Evolutionary conservation across 768 basidiomycete species (phyloP).

Genomic region (Boletus subparvulus): DNA sequence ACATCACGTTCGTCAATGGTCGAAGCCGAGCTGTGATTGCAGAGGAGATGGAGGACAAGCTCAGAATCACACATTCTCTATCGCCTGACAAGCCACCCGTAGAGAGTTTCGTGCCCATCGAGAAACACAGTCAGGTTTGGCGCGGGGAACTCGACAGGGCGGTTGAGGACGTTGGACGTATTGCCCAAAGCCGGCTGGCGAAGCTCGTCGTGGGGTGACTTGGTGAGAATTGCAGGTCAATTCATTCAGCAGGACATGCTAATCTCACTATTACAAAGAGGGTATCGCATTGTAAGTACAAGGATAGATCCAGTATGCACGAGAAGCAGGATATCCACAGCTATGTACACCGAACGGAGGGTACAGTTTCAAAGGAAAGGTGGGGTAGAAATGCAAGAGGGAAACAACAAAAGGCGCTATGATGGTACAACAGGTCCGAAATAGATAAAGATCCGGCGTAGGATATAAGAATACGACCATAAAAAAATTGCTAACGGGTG

Average conservation of each 20-base stretch:
- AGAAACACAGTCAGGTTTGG: conserved; percentile 53
- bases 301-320: neutral
- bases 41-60: conserved; percentile 73
- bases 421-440: conserved; percentile 29
- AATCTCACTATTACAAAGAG: neutral
- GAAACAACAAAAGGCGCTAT: neutral
- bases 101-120: conserved; percentile 38
- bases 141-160: conserved; percentile 67
- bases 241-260: neutral
- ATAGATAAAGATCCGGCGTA: conserved; percentile 17
- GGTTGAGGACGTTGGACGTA: conserved; percentile 67
- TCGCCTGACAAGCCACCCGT: conserved; percentile 38
- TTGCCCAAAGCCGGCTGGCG: conserved; percentile 68
- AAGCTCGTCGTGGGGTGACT: conserved; percentile 20
- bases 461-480: conserved; percentile 34
- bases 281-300: conserved; percentile 18
- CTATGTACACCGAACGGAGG: conserved; percentile 12
- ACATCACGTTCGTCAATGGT: conserved; percentile 92
- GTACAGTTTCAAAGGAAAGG: neutral
- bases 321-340: conserved; percentile 2
- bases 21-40: conserved; percentile 68
- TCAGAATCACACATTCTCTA: conserved; percentile 53
- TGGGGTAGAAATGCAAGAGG: conserved; percentile 5
- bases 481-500: conserved; percentile 20
- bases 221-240: neutral